A percentile compares a stretch with the other conserved stretches of the same genome.
phyloP scores from a whole-genome alignment of 148 eudicot species.

The Nepenthes gracilis region DNA sequence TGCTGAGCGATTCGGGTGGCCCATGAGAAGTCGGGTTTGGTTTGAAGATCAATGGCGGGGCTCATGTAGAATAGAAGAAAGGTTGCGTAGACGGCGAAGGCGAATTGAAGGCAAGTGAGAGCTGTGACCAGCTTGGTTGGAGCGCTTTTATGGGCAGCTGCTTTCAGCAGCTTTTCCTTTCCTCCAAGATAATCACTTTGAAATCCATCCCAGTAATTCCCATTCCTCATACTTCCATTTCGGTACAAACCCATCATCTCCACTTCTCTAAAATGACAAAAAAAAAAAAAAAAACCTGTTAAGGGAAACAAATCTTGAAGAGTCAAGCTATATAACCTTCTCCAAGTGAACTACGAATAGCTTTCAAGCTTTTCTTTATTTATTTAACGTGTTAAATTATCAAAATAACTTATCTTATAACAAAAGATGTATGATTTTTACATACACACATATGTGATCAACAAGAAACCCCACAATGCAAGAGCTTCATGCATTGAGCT shows the following conservation, averaged over 20 bases:
- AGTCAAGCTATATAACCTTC: too few species aligned
- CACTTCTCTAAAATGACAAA: not conserved
- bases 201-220: constrained; percentile 70
- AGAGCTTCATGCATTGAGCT: too few species aligned
- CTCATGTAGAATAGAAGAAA: constrained; percentile 81
- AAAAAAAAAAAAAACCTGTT: not conserved
- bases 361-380: too few species aligned
- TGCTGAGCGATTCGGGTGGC: constrained; percentile 57
- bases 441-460: too few species aligned
- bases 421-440: too few species aligned
- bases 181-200: constrained; percentile 51
- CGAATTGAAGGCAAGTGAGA: constrained; percentile 78
- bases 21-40: constrained; percentile 84
- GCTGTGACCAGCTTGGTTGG: constrained; percentile 54
- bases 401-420: too few species aligned
- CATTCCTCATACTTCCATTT: constrained; percentile 35
- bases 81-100: constrained; percentile 81
- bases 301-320: too few species aligned
- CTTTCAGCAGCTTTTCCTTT: constrained; percentile 23
- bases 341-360: too few species aligned
- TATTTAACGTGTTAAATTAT: too few species aligned
- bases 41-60: constrained; percentile 56
- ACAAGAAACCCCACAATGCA: too few species aligned
- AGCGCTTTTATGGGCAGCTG: constrained; percentile 23
- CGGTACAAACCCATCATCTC: constrained; percentile 32